Conservation (phyloP, 2,329 filamentous ascomycete genomes). For the Monosporascus sp. region DNA sequence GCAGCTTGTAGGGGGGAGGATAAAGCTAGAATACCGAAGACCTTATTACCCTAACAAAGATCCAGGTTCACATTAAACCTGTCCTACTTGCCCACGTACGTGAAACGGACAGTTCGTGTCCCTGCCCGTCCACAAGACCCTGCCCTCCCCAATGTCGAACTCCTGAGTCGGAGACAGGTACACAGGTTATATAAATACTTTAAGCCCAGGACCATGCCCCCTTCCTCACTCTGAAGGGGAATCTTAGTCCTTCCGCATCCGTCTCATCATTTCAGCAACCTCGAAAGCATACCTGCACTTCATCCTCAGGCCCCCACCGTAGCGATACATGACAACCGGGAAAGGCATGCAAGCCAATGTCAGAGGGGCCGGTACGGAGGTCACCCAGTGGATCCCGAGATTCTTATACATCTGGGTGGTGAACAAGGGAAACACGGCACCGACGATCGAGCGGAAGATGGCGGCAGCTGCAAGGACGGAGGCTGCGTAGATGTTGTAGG, state of each 20-base stretch:
- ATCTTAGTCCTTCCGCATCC: not conserved
- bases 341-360: slow-evolving; percentile 67
- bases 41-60: too few species aligned
- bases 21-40: too few species aligned
- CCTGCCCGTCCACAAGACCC: too few species aligned
- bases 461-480: slow-evolving; percentile 56
- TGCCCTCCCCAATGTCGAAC: too few species aligned
- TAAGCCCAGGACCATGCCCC: too few species aligned
- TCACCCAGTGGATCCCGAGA: slow-evolving; percentile 72
- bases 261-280: slow-evolving; percentile 40
- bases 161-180: too few species aligned
- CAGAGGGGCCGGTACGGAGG: slow-evolving; percentile 67
- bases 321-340: slow-evolving; percentile 71
- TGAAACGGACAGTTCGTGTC: too few species aligned
- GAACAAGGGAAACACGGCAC: slow-evolving; percentile 58
- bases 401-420: slow-evolving; percentile 48
- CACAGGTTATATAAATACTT: too few species aligned
- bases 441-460: slow-evolving; percentile 55
- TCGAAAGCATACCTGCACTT: slow-evolving; percentile 67
- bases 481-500: slow-evolving; percentile 67
- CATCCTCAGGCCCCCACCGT: slow-evolving; percentile 57
- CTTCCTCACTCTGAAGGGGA: too few species aligned
- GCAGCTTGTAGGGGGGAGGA: too few species aligned
- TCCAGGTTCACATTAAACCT: too few species aligned
- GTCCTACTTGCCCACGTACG: too few species aligned